A percentile compares a stretch with the other conserved stretches of the same genome.
Conservation (phyloP, 805 yeast species). For the Wickerhamiella spandovensis region DNA sequence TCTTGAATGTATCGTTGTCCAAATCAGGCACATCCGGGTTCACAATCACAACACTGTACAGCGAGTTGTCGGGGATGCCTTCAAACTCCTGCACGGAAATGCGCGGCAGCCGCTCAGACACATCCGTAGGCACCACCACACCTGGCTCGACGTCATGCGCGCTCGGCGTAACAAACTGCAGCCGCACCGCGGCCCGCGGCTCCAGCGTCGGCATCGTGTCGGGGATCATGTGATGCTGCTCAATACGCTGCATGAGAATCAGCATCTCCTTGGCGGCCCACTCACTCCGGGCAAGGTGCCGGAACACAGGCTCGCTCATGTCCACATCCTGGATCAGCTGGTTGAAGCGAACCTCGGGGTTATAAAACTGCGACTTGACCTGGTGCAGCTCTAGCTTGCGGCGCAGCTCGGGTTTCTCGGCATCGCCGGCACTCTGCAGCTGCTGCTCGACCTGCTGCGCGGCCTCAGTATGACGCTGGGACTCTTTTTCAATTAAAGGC, state of each 20-base stretch:
- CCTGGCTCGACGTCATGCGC: conserved; percentile 71
- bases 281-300: conserved; percentile 48
- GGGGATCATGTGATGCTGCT: conserved; percentile 72
- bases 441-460: conserved; percentile 24
- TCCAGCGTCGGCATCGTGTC: conserved; percentile 84
- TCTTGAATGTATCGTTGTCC: conserved; percentile 49
- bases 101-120: conserved; percentile 64
- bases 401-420: conserved; percentile 16
- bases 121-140: conserved; percentile 52
- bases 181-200: conserved; percentile 61
- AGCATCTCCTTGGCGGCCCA: conserved; percentile 65
- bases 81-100: conserved; percentile 65
- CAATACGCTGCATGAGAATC: conserved; percentile 84
- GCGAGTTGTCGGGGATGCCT: conserved; percentile 26
- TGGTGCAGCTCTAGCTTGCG: conserved; percentile 23
- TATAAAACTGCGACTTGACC: conserved; percentile 52
- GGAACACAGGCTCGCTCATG: conserved; percentile 64
- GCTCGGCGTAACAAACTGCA: conserved; percentile 34
- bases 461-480: conserved; percentile 28
- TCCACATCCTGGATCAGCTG: conserved; percentile 40
- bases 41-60: conserved; percentile 68
- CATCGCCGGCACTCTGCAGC: conserved; percentile 14
- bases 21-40: conserved; percentile 88
- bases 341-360: conserved; percentile 79
- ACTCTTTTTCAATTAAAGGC: conserved; percentile 39